These are phyloP conservation scores for Penicillium digitatum DNA, from an alignment of 2,329 filamentous ascomycete genomes.

Conservation along the genomic window DNA sequence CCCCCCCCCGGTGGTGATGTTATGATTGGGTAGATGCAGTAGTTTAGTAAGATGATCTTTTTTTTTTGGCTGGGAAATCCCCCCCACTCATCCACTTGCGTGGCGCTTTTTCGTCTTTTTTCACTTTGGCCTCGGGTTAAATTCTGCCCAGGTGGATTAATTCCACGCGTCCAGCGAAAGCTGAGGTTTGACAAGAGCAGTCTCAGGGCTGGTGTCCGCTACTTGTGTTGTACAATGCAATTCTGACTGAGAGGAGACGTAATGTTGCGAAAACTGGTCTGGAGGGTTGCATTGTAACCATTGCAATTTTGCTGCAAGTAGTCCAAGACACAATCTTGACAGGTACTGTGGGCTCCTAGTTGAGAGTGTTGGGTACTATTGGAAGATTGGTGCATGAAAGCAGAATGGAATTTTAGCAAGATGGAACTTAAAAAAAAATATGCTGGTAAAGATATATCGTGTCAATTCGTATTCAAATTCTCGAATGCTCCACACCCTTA, in stretches of 20 bases:
- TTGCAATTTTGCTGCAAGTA: neutral
- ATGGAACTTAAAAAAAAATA: conserved; percentile 8
- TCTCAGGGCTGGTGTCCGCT: neutral
- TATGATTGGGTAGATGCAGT: conserved; percentile 1
- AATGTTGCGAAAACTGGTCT: neutral
- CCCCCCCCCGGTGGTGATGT: neutral
- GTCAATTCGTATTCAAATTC: conserved; percentile 18
- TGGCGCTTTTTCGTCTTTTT: neutral
- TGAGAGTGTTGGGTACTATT: too few species aligned
- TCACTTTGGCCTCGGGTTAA: neutral
- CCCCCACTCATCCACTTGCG: neutral
- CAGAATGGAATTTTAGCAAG: conserved; percentile 8
- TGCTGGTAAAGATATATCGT: conserved; percentile 21
- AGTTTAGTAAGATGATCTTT: neutral
- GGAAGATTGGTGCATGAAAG: neutral
- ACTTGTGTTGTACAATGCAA: neutral
- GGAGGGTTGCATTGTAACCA: neutral
- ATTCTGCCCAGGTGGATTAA: neutral
- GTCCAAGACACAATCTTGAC: neutral
- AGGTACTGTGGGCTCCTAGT: neutral
- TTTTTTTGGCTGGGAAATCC: neutral
- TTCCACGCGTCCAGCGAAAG: neutral
- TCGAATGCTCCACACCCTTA: neutral
- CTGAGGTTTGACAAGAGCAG: neutral
- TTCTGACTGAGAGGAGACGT: neutral